A percentile compares a stretch with the other conserved stretches of the same genome.
phyloP scores from a whole-genome alignment of 2,329 filamentous ascomycete genomes.

The Ramularia endophylla region DNA sequence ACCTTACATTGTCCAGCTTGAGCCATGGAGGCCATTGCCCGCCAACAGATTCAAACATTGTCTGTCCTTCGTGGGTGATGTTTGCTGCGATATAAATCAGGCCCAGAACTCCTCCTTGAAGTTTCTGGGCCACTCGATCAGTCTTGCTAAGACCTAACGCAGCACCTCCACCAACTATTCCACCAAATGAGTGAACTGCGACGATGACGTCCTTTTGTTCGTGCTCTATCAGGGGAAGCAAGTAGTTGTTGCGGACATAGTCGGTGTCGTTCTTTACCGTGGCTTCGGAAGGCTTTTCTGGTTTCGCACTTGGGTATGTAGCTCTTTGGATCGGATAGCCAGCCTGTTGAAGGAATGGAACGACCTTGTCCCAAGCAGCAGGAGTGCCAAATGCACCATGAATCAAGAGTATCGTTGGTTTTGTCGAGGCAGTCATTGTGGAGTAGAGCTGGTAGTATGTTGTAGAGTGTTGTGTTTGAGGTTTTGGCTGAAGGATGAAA shows the following conservation, averaged over 20 bases:
- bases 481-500: too few species aligned
- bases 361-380: conserved; percentile 6
- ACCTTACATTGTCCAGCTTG: background rate
- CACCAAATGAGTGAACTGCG: conserved; percentile 8
- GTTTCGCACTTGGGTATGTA: conserved; percentile 1
- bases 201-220: conserved; percentile 5
- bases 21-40: too few species aligned
- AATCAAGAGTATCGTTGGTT: too few species aligned
- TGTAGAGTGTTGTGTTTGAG: too few species aligned
- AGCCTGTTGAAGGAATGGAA: conserved; percentile 3
- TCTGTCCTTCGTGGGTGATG: too few species aligned
- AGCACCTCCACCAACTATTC: background rate
- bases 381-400: conserved; percentile 6
- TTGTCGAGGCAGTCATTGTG: too few species aligned
- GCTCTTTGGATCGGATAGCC: conserved; percentile 5
- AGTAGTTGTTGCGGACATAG: conserved; percentile 2
- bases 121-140: too few species aligned
- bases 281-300: conserved; percentile 1
- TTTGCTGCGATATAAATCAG: too few species aligned
- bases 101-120: too few species aligned
- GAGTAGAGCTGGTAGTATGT: too few species aligned
- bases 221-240: conserved; percentile 3
- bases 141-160: conserved; percentile 1
- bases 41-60: too few species aligned
- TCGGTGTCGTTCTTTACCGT: conserved; percentile 4